These are phyloP conservation scores for Geotrichum aggregatum DNA, from an alignment of 1,139 yeast genomes.

Conservation along the genomic window DNA sequence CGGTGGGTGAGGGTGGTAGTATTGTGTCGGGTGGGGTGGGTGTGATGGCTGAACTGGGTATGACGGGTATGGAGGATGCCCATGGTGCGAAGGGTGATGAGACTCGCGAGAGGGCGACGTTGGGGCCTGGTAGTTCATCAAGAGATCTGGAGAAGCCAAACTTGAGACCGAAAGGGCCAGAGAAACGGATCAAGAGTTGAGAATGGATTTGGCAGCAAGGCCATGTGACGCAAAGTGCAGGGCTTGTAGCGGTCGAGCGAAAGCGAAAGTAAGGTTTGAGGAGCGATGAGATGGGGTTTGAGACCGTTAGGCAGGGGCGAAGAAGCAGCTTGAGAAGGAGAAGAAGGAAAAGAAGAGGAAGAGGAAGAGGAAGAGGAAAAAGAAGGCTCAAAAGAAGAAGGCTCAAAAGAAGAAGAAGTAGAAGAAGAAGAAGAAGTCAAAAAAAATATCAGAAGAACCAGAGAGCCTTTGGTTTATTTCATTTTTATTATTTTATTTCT, in stretches of 20 bases:
- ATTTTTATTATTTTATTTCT: too few species aligned
- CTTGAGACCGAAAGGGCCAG: background rate
- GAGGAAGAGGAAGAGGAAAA: slow-evolving; percentile 4
- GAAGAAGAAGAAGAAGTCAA: background rate
- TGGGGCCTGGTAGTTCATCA: slow-evolving; percentile 7
- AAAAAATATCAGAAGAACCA: background rate
- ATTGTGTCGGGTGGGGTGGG: background rate
- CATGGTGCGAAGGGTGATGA: background rate
- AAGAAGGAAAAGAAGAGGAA: background rate
- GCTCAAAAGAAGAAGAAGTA: too few species aligned
- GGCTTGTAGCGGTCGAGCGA: background rate
- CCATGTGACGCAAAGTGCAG: background rate
- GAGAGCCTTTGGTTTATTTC: too few species aligned
- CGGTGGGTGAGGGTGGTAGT: slow-evolving; percentile 5
- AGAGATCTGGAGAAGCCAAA: background rate
- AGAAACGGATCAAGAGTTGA: background rate
- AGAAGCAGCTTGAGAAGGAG: slow-evolving; percentile 1
- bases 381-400: too few species aligned
- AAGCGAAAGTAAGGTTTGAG: background rate
- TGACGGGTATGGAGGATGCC: background rate
- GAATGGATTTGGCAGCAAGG: background rate
- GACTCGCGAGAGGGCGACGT: slow-evolving; percentile 8
- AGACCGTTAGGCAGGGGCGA: background rate
- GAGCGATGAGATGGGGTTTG: background rate
- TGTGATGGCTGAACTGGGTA: background rate